Percentiles rank a stretch among this genome's conserved stretches.
phyloP scores from a whole-genome alignment of 768 basidiomycete genomes.

The Lactarius vividus region DNA sequence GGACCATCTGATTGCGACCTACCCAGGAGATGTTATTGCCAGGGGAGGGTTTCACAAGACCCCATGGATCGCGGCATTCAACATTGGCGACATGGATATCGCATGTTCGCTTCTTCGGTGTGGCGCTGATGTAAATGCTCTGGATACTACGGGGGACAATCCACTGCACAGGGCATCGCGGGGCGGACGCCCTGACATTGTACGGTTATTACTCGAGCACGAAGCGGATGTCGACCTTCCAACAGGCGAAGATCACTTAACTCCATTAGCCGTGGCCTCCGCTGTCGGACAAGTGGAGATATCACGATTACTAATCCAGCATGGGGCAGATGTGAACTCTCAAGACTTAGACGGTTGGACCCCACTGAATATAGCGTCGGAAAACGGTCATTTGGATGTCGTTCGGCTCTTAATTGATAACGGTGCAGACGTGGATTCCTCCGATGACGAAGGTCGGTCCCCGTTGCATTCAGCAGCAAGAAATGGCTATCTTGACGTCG shows the following conservation, averaged over 20 bases:
- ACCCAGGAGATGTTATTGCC: not conserved
- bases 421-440: too few species aligned
- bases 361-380: too few species aligned
- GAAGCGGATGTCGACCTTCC: not conserved
- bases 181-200: not conserved
- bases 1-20: not conserved
- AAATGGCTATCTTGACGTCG: too few species aligned
- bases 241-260: not conserved
- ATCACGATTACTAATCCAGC: too few species aligned
- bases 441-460: too few species aligned
- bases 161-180: not conserved
- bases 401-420: too few species aligned
- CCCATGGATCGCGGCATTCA: not conserved
- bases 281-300: too few species aligned
- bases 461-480: too few species aligned
- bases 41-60: not conserved
- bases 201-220: conserved; percentile 2
- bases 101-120: not conserved
- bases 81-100: not conserved
- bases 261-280: too few species aligned
- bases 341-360: too few species aligned
- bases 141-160: not conserved
- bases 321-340: too few species aligned
- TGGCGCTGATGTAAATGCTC: not conserved
- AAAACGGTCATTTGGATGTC: too few species aligned